phyloP scores from a whole-genome alignment of 1,284 basidiomycete species.

The Ustilago xerochloae region DNA sequence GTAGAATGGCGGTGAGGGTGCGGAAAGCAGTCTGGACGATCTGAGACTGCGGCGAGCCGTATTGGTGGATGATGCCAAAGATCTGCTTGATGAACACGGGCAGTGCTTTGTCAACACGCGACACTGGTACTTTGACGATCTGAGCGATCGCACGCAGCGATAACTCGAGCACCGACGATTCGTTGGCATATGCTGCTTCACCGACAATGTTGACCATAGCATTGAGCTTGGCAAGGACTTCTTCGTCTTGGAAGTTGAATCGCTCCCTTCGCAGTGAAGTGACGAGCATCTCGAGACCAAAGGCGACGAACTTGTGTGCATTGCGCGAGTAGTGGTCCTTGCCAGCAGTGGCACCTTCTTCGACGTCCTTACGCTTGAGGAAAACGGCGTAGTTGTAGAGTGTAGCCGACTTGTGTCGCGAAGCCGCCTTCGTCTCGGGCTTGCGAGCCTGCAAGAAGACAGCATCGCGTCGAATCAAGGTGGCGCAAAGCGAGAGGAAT shows the following conservation, averaged over 20 bases:
- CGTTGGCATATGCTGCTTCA: slow-evolving; percentile 89
- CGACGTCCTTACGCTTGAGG: slow-evolving; percentile 60
- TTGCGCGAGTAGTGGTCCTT: slow-evolving; percentile 68
- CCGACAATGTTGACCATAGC: slow-evolving; percentile 88
- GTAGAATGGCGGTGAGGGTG: slow-evolving; percentile 83
- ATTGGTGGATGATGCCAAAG: slow-evolving; percentile 83
- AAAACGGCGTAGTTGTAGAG: slow-evolving; percentile 47
- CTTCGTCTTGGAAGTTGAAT: slow-evolving; percentile 83
- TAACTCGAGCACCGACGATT: slow-evolving; percentile 80
- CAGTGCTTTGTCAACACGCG: slow-evolving; percentile 79
- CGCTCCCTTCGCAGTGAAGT: slow-evolving; percentile 85
- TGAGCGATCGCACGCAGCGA: slow-evolving; percentile 84
- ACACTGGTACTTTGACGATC: slow-evolving; percentile 85
- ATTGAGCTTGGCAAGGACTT: slow-evolving; percentile 82
- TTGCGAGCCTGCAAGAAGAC: slow-evolving; percentile 49
- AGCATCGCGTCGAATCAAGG: slow-evolving; percentile 89
- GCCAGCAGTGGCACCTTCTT: slow-evolving; percentile 56
- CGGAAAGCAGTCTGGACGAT: slow-evolving; percentile 88
- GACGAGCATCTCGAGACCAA: slow-evolving; percentile 91
- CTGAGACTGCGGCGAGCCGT: slow-evolving; percentile 86
- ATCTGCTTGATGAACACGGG: slow-evolving; percentile 88
- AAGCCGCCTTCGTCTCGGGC: slow-evolving; percentile 32
- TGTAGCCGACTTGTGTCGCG: slow-evolving; percentile 27
- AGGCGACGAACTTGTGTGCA: slow-evolving; percentile 85
- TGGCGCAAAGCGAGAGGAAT: slow-evolving; percentile 85